These are phyloP conservation scores for Exophiala lecanii-corni DNA, from an alignment of 2,329 filamentous ascomycete genomes.

Conservation along the genomic window DNA sequence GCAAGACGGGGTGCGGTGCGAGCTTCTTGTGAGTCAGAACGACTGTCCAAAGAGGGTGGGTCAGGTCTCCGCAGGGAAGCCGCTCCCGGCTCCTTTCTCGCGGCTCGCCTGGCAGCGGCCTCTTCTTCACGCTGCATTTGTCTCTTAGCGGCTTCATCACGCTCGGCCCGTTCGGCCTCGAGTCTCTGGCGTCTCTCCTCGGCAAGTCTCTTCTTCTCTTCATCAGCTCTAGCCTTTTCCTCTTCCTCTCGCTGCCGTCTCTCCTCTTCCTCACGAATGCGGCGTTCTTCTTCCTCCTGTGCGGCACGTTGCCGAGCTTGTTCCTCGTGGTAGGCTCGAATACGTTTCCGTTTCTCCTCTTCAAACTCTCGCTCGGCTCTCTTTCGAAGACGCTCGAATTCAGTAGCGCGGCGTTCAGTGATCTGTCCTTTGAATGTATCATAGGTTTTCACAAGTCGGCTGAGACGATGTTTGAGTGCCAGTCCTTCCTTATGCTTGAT, in stretches of 20 bases:
- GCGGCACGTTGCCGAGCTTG: conserved; percentile 78
- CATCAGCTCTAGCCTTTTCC: conserved; percentile 73
- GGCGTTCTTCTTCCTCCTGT: conserved; percentile 76
- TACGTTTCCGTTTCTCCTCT: conserved; percentile 79
- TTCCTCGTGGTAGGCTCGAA: conserved; percentile 82
- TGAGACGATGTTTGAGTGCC: conserved; percentile 87
- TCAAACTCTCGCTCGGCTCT: conserved; percentile 90
- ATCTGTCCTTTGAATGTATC: conserved; percentile 77
- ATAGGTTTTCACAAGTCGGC: conserved; percentile 76
- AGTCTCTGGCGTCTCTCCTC: conserved; percentile 63
- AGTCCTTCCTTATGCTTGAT: conserved; percentile 88
- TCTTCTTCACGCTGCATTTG: conserved; percentile 86
- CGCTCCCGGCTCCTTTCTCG: conserved; percentile 52
- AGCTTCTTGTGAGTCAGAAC: conserved; percentile 47
- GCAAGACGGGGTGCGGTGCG: conserved; percentile 52
- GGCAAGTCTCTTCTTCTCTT: conserved; percentile 70
- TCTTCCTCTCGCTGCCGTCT: conserved; percentile 74
- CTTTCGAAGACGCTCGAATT: conserved; percentile 91
- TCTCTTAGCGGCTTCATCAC: conserved; percentile 57
- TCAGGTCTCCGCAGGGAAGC: conserved; percentile 29
- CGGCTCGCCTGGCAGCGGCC: conserved; percentile 69
- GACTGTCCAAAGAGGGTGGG: conserved; percentile 35
- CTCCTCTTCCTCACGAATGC: conserved; percentile 79
- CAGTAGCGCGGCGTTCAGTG: conserved; percentile 80
- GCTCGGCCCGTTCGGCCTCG: conserved; percentile 57